These are phyloP conservation scores for Andrographis paniculata DNA, from an alignment of 305 asterid species.

Conservation along the genomic window DNA sequence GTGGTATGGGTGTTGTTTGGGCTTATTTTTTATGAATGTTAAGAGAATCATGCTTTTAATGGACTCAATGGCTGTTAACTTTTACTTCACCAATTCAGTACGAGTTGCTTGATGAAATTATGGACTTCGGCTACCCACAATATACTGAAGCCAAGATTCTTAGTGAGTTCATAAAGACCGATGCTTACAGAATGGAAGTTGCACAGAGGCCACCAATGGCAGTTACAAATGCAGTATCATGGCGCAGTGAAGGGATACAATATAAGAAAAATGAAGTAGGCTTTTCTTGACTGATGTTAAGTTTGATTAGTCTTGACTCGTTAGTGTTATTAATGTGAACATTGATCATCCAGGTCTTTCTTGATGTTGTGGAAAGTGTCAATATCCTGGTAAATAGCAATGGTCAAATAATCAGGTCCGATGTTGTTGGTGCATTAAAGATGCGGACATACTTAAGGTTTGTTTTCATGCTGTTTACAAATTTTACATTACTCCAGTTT, in stretches of 20 bases:
- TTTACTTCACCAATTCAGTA: conserved; percentile 45
- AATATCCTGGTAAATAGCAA: conserved; percentile 91
- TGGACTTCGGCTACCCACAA: conserved; percentile 99
- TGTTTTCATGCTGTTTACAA: conserved; percentile 17
- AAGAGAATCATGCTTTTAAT: not conserved
- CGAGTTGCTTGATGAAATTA: conserved; percentile 92
- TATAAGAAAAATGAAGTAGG: conserved; percentile 92
- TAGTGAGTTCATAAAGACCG: conserved; percentile 96
- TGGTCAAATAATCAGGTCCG: conserved; percentile 88
- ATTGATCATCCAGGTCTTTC: conserved; percentile 45
- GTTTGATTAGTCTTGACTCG: conserved; percentile 7
- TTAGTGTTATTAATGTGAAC: conserved; percentile 7
- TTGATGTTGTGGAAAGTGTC: conserved; percentile 96
- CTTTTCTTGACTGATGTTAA: conserved; percentile 10
- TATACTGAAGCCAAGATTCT: conserved; percentile 95
- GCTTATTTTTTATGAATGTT: conserved; percentile 14
- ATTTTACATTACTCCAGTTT: conserved; percentile 1
- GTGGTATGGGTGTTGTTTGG: conserved; percentile 50
- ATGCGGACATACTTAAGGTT: conserved; percentile 95
- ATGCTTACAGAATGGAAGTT: conserved; percentile 97
- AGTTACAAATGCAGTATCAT: conserved; percentile 95
- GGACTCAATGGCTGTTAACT: conserved; percentile 13
- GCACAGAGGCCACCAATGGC: conserved; percentile 99
- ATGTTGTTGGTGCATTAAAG: conserved; percentile 89
- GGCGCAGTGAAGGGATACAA: conserved; percentile 97